Base-by-base conservation (phyloP, 805 yeast genomes). In the Candida sonorensis region DNA sequence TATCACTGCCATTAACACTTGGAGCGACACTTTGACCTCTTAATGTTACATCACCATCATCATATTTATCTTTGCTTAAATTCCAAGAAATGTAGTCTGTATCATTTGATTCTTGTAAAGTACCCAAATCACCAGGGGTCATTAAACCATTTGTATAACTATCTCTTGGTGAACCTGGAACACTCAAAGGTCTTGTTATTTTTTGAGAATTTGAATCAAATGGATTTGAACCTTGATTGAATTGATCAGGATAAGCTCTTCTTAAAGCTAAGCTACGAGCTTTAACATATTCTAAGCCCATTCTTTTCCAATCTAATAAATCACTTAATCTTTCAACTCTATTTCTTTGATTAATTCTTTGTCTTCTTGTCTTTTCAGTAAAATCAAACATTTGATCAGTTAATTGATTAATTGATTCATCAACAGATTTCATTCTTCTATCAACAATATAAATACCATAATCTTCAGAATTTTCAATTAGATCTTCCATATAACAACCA, bases 41-140 rank as follows among this genome's bases (percentile, higher is more conserved):
- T 29, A 60, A 41, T 6, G 62, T 58, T 17, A 57, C 55, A 35
- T 55, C 61, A 18, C 45, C 58, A n/a, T 56, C 59, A 25, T 46
- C 51, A 15, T 42, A 46, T 5, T 63, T 73, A 12, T 66, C 69
- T 17, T 65, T 68, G 20, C 65, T 71, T 41, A 72, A 55, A 37
- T 55, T 66, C 62, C 75, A 74, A 9, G 71, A 64, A 48, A 80
- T 70, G 50, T 85, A 90, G 54, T 90, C 97, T 23, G 84, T 86
- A 49, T 83, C 84, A 36, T 75, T 75, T 23, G 85, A 84, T 55
- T 90, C 98, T 55, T 88, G 97, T 49, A 92, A 67, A 4, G 95
- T 80, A n/a, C 97, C 98, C 41, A 90, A 70, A 56, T 90, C 98
- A 24, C 98, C 98, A 0, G 98, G 98, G 2, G 98, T 90, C 95